Evolutionary conservation across 225 moss, liverwort and hornwort species (phyloP).

Genomic region (Polytrichum commune): DNA sequence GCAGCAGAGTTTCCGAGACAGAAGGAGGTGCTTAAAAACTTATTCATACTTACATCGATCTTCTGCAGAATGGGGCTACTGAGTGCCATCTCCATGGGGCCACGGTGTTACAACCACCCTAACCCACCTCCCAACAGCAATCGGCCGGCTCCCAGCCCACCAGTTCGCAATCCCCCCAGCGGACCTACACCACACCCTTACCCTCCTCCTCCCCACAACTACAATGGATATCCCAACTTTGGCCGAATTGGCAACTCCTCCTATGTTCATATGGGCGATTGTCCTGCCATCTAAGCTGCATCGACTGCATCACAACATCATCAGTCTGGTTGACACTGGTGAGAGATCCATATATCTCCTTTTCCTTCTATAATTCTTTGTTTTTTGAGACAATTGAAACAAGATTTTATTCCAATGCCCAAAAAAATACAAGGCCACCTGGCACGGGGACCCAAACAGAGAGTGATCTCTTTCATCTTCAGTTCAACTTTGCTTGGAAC

Average conservation of each 20-base stretch:
- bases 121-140: slow-evolving; percentile 44
- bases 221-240: slow-evolving; percentile 53
- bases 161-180: slow-evolving; percentile 38
- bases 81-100: background rate
- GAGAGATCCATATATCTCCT: background rate
- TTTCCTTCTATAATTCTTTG: background rate
- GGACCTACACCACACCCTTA: slow-evolving; percentile 38
- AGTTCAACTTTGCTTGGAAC: no score
- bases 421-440: no score
- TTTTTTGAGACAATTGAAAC: background rate
- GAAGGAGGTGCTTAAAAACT: no score
- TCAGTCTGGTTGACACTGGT: background rate
- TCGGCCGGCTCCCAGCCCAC: slow-evolving; percentile 35
- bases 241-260: background rate
- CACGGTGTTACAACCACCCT: slow-evolving; percentile 38
- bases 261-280: background rate
- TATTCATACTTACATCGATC: no score
- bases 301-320: background rate
- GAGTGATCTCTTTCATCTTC: no score
- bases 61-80: slow-evolving; percentile 1
- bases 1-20: no score
- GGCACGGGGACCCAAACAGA: no score
- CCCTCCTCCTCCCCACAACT: slow-evolving; percentile 52
- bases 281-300: slow-evolving; percentile 1
- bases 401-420: background rate